Percentiles rank a stretch among this genome's conserved stretches.
phyloP scores from a whole-genome alignment of 306 rosid species.

The Prunus fruticosa region DNA sequence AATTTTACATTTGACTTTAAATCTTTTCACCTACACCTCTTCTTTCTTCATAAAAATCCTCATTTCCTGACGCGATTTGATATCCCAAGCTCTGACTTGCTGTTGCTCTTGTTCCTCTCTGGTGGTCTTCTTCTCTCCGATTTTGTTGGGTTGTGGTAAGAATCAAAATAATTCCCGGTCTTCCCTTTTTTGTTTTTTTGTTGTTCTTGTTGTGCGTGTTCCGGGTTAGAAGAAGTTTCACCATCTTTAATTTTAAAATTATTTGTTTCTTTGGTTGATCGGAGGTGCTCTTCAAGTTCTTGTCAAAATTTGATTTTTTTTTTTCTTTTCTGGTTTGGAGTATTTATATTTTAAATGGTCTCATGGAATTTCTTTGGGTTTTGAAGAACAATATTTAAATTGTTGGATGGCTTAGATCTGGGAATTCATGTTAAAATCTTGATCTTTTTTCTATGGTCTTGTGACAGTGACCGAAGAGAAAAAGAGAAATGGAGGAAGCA shows the following conservation, averaged over 20 bases:
- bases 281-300: background rate
- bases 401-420: conserved; percentile 1
- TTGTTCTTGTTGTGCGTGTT: background rate
- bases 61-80: conserved; percentile 2
- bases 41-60: background rate
- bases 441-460: background rate
- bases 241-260: background rate
- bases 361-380: background rate
- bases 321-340: too few relatives aligned
- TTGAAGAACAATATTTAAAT: background rate
- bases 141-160: background rate
- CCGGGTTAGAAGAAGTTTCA: background rate
- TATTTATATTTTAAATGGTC: background rate
- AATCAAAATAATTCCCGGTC: background rate
- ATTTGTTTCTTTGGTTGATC: background rate
- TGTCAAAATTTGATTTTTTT: background rate
- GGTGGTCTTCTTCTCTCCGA: background rate
- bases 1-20: background rate
- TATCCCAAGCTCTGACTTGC: background rate
- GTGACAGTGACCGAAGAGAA: background rate
- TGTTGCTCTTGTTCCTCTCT: background rate
- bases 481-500: conserved; percentile 48
- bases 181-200: background rate
- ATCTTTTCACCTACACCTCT: background rate
- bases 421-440: background rate